phyloP scores from a whole-genome alignment of 352 stramenopile genomes.

The Blastocystis sp. region DNA sequence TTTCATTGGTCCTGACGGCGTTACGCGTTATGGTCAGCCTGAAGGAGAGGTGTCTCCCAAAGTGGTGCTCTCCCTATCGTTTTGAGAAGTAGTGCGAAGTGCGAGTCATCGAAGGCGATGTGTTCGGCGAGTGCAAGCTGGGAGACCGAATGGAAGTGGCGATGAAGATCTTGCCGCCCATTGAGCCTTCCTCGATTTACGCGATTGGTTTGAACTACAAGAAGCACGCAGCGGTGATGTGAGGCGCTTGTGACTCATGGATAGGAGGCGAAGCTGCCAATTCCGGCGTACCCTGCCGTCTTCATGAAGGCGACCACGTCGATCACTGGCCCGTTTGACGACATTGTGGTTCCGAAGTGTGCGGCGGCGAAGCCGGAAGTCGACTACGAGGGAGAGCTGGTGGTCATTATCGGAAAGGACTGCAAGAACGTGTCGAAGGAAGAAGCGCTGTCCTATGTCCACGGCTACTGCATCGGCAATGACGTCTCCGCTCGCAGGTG shows the following conservation, averaged over 20 bases:
- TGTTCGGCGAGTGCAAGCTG: constrained; percentile 59
- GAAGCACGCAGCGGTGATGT: constrained; percentile 79
- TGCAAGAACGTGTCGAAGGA: constrained; percentile 84
- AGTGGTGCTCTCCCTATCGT: neutral
- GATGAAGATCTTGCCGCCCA: constrained; percentile 80
- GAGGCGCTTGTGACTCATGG: constrained; percentile 74
- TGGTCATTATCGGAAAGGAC: constrained; percentile 83
- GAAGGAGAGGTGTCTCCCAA: constrained; percentile 53
- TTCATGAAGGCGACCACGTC: constrained; percentile 87
- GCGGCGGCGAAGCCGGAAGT: constrained; percentile 75
- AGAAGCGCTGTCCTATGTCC: constrained; percentile 84
- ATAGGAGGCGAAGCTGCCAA: constrained; percentile 84
- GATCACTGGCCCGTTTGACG: constrained; percentile 82
- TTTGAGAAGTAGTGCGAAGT: constrained; percentile 46
- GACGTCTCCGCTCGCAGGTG: constrained; percentile 86
- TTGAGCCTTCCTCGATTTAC: constrained; percentile 84
- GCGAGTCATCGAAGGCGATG: constrained; percentile 71
- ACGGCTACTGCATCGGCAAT: constrained; percentile 81
- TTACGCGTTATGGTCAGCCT: constrained; percentile 57
- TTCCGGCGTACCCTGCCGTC: constrained; percentile 82
- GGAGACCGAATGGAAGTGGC: constrained; percentile 59
- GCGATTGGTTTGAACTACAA: constrained; percentile 88
- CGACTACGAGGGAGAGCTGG: constrained; percentile 89
- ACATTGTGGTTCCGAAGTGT: constrained; percentile 82
- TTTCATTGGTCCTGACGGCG: constrained; percentile 60